Percentiles rank a stretch among this genome's conserved stretches.
phyloP scores from a whole-genome alignment of 2,329 filamentous ascomycete genomes.

The Bipolaris bicolor region DNA sequence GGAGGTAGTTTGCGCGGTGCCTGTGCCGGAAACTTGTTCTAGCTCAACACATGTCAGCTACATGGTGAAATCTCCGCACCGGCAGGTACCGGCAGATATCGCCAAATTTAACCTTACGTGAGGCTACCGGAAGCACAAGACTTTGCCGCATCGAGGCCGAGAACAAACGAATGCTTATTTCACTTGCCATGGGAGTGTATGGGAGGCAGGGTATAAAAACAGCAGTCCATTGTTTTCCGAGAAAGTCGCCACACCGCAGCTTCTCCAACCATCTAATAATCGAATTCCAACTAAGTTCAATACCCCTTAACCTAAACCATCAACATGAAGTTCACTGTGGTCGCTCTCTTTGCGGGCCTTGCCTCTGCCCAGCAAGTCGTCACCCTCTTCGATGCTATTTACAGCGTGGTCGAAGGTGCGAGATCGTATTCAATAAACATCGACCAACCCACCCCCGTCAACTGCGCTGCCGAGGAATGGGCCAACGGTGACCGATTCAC shows the following conservation, averaged over 20 bases:
- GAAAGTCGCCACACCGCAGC: background rate
- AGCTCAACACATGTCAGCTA: background rate
- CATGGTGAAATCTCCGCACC: background rate
- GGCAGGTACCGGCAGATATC: background rate
- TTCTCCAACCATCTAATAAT: background rate
- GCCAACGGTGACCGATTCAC: too few relatives aligned
- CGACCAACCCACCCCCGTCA: too few relatives aligned
- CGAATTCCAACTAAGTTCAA: background rate
- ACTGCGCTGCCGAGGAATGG: too few relatives aligned
- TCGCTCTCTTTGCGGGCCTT: constrained; percentile 4
- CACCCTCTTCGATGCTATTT: background rate
- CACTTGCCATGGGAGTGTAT: background rate
- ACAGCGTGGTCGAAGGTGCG: too few relatives aligned
- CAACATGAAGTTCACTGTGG: constrained; percentile 3
- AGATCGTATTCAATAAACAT: too few relatives aligned
- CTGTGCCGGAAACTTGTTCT: background rate
- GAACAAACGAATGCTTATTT: constrained; percentile 1
- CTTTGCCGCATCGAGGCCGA: background rate
- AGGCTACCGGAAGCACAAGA: background rate
- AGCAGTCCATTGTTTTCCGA: background rate
- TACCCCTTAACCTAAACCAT: background rate
- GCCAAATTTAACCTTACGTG: background rate
- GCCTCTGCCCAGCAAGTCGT: background rate
- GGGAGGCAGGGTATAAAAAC: background rate
- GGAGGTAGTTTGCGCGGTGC: background rate